Evolutionary conservation across 2,329 filamentous ascomycete species (phyloP), one percentile per base, ranked within the genome.

Genomic region (Colletotrichum filicis): DNA sequence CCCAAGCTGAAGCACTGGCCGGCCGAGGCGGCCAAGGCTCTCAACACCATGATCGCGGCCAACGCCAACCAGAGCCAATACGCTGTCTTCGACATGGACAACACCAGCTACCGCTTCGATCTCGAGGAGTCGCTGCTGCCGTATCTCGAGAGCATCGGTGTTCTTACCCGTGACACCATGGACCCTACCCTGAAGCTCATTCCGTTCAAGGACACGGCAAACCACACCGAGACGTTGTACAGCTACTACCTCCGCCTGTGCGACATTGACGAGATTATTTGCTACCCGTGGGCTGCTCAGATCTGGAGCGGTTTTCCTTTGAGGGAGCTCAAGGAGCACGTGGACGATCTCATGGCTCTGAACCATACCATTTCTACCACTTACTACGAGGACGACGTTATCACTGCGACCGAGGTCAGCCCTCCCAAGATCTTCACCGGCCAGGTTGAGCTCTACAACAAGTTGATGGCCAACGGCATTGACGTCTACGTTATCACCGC

Each of bases 341-440:
- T 86, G 2, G 87, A 87, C 74, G 83, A 87, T 74, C 80, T 87
- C 71, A 84, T 87, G 79, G 81, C 84, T 1, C 80, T 84, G 69
- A 82, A 84, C 77, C 73, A 61, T 30, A 82, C 80, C 9, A 80
- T 86, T 5, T 73, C 79, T 5, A 78, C 79, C n/a, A 80, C 77
- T 5, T 84, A 85, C 75, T 84, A 77, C 57, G 79, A 82, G 11
- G 81, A 74, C 22, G 82, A 80, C 22, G 76, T 77, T 5, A 68
- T 82, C 12, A 79, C 79, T 0, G 22, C 78, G 1, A 76, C 75
- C 2, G 76, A 78, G 1, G 75, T 85, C 42, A 78, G 52, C 24
- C 80, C 81, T 3, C 84, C 84, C 35, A 79, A 77, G 60, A 67
- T 84, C 56, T 85, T 84, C 58, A 74, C 78, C 8, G 83, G 82